Conservation (phyloP, 306 rosid species). For the Arachis hypogaea region DNA sequence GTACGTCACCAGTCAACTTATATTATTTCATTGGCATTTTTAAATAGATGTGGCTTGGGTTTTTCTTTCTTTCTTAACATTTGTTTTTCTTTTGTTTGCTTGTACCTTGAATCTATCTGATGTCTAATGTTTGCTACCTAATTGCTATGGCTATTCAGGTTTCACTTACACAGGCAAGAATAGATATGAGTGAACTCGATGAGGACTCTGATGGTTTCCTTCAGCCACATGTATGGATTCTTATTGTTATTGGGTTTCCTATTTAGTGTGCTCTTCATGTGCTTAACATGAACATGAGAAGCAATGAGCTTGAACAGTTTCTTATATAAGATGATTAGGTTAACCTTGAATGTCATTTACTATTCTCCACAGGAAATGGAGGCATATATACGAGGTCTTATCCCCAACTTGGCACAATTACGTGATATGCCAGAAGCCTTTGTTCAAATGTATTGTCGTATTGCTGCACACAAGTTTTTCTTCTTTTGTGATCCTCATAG, state of each 20-base stretch:
- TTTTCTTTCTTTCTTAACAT: constrained; percentile 24
- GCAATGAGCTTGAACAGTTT: constrained; percentile 19
- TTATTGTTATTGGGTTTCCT: constrained; percentile 29
- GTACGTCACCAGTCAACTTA: constrained; percentile 52
- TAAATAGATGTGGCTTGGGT: neutral
- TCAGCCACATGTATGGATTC: constrained; percentile 74
- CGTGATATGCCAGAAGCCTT: constrained; percentile 81
- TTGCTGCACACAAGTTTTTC: constrained; percentile 96
- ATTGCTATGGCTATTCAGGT: constrained; percentile 65
- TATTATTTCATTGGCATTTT: constrained; percentile 18
- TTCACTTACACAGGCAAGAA: constrained; percentile 97
- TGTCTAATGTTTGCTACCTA: constrained; percentile 32
- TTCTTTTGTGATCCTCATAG: constrained; percentile 98
- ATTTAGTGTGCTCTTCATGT: constrained; percentile 17
- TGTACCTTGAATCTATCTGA: constrained; percentile 24
- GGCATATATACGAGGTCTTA: constrained; percentile 89
- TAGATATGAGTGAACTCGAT: constrained; percentile 99
- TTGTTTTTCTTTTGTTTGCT: constrained; percentile 11
- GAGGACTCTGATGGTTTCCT: constrained; percentile 99
- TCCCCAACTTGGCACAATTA: constrained; percentile 94
- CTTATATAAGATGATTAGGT: constrained; percentile 4
- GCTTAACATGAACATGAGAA: constrained; percentile 23
- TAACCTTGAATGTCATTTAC: constrained; percentile 20
- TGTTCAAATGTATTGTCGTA: constrained; percentile 83
- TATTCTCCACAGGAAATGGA: constrained; percentile 81